Conservation (phyloP, 192 early-diverging fungal genomes). For the Coemansia sp. region DNA sequence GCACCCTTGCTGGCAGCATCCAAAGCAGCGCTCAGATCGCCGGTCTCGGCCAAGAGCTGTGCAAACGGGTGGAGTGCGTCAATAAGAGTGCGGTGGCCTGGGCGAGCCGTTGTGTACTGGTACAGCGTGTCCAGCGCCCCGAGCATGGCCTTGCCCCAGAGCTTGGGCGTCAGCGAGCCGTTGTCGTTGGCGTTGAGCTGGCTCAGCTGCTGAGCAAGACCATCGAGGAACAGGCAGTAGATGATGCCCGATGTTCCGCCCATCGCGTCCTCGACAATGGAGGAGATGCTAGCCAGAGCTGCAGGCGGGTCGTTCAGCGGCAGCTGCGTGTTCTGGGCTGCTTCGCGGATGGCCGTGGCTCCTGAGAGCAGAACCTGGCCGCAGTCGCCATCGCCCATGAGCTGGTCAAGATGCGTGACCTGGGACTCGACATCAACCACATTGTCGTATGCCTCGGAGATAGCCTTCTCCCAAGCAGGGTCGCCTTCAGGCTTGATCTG, state of each 20-base stretch:
- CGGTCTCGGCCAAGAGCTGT: conserved; percentile 42
- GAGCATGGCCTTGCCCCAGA: conserved; percentile 59
- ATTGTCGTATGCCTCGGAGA: conserved; percentile 47
- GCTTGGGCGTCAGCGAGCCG: conserved; percentile 25
- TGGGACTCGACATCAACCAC: conserved; percentile 59
- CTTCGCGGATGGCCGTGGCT: conserved; percentile 61
- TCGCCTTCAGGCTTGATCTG: conserved; percentile 44
- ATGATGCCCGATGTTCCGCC: conserved; percentile 79
- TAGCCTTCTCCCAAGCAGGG: conserved; percentile 54
- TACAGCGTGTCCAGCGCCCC: conserved; percentile 61
- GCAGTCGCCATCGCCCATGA: conserved; percentile 85
- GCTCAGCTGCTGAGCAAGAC: conserved; percentile 57
- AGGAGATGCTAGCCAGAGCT: conserved; percentile 61
- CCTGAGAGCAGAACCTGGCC: conserved; percentile 70
- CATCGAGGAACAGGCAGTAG: conserved; percentile 75
- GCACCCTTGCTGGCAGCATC: conserved; percentile 59
- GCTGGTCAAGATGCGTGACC: conserved; percentile 68
- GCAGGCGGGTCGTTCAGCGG: conserved; percentile 58
- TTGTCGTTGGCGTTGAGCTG: conserved; percentile 17
- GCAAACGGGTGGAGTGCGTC: conserved; percentile 72
- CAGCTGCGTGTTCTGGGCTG: conserved; percentile 40
- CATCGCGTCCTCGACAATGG: conserved; percentile 70
- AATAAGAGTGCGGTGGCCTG: conserved; percentile 73
- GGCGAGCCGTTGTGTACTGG: conserved; percentile 68
- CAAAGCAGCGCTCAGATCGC: conserved; percentile 50